A percentile compares a stretch with the other conserved stretches of the same genome.
Conservation (phyloP, 2,329 filamentous ascomycete genomes). For the Alternaria triticina region DNA sequence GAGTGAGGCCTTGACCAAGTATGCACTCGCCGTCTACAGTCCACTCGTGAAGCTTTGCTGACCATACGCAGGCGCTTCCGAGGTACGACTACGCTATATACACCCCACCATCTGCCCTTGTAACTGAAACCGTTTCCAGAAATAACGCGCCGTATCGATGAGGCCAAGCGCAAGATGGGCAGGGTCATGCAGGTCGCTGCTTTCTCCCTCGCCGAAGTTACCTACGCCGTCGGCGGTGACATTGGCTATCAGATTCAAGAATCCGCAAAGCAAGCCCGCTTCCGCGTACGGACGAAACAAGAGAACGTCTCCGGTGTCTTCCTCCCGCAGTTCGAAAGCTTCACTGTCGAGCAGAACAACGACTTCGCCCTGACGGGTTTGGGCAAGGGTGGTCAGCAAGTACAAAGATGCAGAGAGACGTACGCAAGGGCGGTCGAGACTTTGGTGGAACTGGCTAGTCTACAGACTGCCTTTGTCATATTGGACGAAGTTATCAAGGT, state of each 20-base stretch:
- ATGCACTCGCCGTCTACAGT: conserved; percentile 42
- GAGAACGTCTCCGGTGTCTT: conserved; percentile 98
- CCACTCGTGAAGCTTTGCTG: conserved; percentile 16
- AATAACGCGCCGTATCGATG: conserved; percentile 95
- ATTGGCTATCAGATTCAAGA: conserved; percentile 98
- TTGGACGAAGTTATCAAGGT: conserved; percentile 99
- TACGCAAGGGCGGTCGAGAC: conserved; percentile 96
- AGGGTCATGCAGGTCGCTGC: conserved; percentile 99
- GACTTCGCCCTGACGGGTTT: conserved; percentile 96
- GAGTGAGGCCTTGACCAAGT: conserved; percentile 98
- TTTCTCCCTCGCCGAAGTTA: conserved; percentile 96
- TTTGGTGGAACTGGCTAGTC: conserved; percentile 88
- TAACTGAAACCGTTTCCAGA: conserved; percentile 58
- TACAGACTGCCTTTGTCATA: conserved; percentile 98
- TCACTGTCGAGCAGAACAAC: conserved; percentile 84
- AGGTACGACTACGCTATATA: conserved; percentile 62
- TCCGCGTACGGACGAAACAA: conserved; percentile 92
- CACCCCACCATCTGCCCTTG: conserved; percentile 6
- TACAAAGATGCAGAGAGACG: conserved; percentile 92
- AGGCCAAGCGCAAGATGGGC: conserved; percentile 99
- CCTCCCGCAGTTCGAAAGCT: conserved; percentile 91
- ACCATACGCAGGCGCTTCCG: conserved; percentile 73
- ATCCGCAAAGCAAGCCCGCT: conserved; percentile 89
- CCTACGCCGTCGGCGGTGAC: conserved; percentile 91
- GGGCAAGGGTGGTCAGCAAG: conserved; percentile 96